Conservation (phyloP, 1,284 basidiomycete species). For the Quambalaria eucalypti region DNA sequence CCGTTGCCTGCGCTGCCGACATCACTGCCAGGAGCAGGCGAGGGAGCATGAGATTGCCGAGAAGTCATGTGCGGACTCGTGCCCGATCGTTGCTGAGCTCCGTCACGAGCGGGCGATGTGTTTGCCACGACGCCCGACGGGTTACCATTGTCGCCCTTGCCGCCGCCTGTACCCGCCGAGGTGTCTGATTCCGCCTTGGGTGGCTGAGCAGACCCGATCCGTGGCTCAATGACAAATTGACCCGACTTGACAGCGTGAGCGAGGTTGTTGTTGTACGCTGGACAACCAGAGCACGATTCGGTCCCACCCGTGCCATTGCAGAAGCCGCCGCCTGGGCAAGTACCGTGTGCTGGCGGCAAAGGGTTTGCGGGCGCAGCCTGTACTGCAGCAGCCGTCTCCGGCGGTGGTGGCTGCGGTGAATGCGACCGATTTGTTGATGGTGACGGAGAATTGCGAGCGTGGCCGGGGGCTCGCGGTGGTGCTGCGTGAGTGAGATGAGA, state of each 20-base stretch:
- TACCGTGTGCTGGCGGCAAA: conserved; percentile 11
- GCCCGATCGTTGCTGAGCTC: no score
- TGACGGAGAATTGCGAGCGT: not conserved
- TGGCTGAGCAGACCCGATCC: not conserved
- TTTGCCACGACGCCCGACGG: no score
- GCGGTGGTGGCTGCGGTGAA: not conserved
- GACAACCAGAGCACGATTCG: conserved; percentile 36
- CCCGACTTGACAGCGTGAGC: conserved; percentile 21
- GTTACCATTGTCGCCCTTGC: no score
- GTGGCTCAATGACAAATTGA: conserved; percentile 3
- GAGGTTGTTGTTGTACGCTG: conserved; percentile 41
- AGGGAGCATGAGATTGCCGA: no score
- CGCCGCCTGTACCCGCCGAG: no score
- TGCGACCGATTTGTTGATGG: not conserved
- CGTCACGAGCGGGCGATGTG: no score
- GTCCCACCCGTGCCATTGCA: conserved; percentile 43
- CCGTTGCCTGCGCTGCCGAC: not conserved
- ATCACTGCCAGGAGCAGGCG: not conserved
- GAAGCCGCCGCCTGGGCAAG: conserved; percentile 39
- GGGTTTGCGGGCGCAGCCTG: not conserved
- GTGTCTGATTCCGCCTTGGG: no score
- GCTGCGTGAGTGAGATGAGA: not conserved
- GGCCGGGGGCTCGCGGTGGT: not conserved
- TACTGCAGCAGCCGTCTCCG: not conserved
- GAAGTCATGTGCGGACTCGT: no score